phyloP scores from a whole-genome alignment of 495 filamentous ascomycete species.

The Lindgomyces ingoldianus region DNA sequence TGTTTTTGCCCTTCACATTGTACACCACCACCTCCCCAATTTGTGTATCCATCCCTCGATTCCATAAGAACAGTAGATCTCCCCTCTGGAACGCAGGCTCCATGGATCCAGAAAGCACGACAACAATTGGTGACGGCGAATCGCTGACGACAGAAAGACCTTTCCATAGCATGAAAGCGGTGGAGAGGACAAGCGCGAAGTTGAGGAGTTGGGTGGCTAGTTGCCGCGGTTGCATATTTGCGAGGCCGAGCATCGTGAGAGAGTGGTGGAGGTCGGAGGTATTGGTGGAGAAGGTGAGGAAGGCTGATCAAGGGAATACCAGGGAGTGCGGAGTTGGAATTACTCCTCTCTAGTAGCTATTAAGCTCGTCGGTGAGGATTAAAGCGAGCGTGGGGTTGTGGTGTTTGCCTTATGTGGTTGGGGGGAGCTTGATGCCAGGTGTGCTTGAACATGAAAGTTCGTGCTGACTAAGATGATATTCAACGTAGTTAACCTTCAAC shows the following conservation, averaged over 20 bases:
- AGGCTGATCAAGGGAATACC: neutral
- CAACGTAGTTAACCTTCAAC: neutral
- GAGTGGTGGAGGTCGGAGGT: neutral
- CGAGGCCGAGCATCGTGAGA: constrained; percentile 65
- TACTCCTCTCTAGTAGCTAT: neutral
- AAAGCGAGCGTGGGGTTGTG: neutral
- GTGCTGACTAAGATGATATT: neutral
- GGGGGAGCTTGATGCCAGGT: constrained; percentile 20
- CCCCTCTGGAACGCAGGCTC: constrained; percentile 96
- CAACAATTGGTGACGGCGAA: constrained; percentile 90
- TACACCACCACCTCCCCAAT: constrained; percentile 94
- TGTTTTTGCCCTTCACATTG: constrained; percentile 87
- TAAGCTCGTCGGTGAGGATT: neutral
- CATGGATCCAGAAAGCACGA: constrained; percentile 93
- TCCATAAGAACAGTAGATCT: constrained; percentile 93
- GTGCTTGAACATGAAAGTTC: constrained; percentile 2
- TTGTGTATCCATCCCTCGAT: constrained; percentile 74
- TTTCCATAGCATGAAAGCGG: constrained; percentile 99
- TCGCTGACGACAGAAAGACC: constrained; percentile 82
- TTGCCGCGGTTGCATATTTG: constrained; percentile 70
- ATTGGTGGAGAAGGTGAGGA: neutral
- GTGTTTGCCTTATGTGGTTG: neutral
- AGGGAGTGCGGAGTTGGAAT: neutral
- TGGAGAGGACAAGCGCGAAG: constrained; percentile 90
- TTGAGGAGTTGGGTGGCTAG: constrained; percentile 88